Evolutionary conservation across 345 rosid genomes (phyloP).

Genomic region (Isatis tinctoria): DNA sequence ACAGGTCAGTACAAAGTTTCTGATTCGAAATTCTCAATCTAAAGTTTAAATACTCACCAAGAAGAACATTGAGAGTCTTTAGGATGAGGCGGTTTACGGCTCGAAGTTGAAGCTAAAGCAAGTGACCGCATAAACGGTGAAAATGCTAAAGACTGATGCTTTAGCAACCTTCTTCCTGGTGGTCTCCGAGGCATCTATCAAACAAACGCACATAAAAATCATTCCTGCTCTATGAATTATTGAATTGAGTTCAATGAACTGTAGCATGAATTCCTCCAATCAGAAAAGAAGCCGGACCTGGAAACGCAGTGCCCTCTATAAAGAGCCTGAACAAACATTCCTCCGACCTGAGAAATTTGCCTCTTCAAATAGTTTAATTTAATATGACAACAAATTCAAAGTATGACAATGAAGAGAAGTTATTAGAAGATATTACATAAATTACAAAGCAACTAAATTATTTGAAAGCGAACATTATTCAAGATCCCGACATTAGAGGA

Average conservation of each 20-base stretch:
- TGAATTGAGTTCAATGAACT: not conserved
- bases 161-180: constrained; percentile 29
- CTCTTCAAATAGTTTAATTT: no score
- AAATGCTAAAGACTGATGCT: constrained; percentile 51
- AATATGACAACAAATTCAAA: no score
- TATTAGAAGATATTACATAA: no score
- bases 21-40: not conserved
- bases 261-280: no score
- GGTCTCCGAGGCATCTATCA: constrained; percentile 44
- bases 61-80: constrained; percentile 22
- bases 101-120: constrained; percentile 42
- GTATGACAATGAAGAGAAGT: no score
- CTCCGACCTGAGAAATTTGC: no score
- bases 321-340: no score
- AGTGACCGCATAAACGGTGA: constrained; percentile 69
- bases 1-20: constrained; percentile 24
- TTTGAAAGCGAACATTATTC: no score
- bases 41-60: constrained; percentile 26
- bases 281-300: no score
- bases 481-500: no score
- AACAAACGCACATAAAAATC: not conserved
- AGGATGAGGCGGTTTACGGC: constrained; percentile 25
- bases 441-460: no score
- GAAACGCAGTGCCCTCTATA: no score
- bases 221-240: not conserved